Conservation (phyloP, 176 grass and related monocot species). For the barley (Hordeum vulgare) region MorexV3_pseudomolecules_assembly NC_058520.1:471253334-471253833, state of each 20-base stretch:
- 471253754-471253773: conserved; percentile 17
- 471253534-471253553: conserved; percentile 21
- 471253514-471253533: conserved; percentile 8
- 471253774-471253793: conserved; percentile 18
- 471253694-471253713: background rate
- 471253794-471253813: conserved; percentile 30
- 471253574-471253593: conserved; percentile 5
- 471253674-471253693: background rate
- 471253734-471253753: conserved; percentile 8
- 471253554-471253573: conserved; percentile 4
- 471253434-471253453: background rate
- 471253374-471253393: background rate
- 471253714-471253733: conserved; percentile 15
- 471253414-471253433: background rate
- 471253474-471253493: background rate
- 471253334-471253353: background rate
- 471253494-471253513: conserved; percentile 4
- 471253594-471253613: conserved; percentile 16
- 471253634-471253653: background rate
- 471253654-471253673: background rate
- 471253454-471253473: background rate
- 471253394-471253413: background rate
- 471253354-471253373: conserved; percentile 10
- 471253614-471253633: conserved; percentile 4
- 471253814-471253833: conserved; percentile 28